Percentiles rank a stretch among this genome's conserved stretches.
Conservation (phyloP, 768 basidiomycete genomes). For the Phlebiopsis flavidoalba region DNA sequence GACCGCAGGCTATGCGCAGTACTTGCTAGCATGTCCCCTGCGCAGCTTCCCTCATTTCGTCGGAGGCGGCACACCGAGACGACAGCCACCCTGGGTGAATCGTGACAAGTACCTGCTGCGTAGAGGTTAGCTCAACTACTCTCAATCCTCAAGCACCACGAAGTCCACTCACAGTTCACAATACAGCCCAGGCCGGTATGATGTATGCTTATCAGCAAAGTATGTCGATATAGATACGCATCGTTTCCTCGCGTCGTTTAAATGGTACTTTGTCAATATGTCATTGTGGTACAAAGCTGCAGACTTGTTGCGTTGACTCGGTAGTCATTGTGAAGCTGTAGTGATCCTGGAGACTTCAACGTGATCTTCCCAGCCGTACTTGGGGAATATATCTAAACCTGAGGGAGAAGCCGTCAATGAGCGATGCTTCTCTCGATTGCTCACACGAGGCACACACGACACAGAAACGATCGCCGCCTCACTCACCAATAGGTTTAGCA, state of each 20-base stretch:
- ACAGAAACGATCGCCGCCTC: not conserved
- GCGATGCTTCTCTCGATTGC: not conserved
- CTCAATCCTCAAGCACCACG: not conserved
- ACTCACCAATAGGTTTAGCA: not conserved
- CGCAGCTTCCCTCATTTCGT: not conserved
- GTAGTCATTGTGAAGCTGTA: not conserved
- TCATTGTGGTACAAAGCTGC: no score
- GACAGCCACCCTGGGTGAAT: not conserved
- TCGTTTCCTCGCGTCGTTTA: no score
- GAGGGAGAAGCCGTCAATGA: not conserved
- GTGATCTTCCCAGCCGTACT: not conserved
- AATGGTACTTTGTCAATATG: no score
- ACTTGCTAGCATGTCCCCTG: not conserved
- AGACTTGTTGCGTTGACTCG: no score
- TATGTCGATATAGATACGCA: no score
- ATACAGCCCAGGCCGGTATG: not conserved
- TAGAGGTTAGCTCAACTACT: not conserved
- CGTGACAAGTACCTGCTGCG: not conserved
- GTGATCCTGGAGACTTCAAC: not conserved
- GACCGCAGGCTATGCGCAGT: not conserved
- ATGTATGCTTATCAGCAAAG: no score
- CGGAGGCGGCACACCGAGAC: not conserved
- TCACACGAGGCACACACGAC: not conserved
- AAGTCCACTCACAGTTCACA: not conserved
- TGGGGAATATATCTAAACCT: not conserved